Percentiles rank a stretch among this genome's conserved stretches.
Evolutionary conservation across 768 basidiomycete species (phyloP).

Genomic region (Tricholoma sp.): DNA sequence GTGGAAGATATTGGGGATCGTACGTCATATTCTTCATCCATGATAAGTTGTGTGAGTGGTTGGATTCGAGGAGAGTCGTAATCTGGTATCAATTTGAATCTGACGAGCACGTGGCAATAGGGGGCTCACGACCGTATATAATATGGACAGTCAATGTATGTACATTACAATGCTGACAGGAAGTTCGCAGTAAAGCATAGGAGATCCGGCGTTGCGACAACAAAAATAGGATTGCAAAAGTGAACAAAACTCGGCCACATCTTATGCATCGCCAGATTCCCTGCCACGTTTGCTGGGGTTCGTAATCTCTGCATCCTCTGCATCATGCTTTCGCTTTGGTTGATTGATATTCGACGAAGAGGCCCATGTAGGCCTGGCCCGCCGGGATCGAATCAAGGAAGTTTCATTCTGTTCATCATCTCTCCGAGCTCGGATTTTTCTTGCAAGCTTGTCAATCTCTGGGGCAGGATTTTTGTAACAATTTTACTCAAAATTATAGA

Average conservation of each 20-base stretch:
- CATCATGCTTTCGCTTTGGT: conserved; percentile 32
- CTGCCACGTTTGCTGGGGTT: conserved; percentile 21
- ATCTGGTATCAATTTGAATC: conserved; percentile 15
- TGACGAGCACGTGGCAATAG: conserved; percentile 12
- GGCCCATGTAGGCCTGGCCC: conserved; percentile 27
- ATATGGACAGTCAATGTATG: conserved; percentile 4
- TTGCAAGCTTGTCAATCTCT: conserved; percentile 35
- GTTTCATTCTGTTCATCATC: conserved; percentile 10
- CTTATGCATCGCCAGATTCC: conserved; percentile 10
- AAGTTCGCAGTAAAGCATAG: not conserved
- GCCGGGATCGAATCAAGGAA: conserved; percentile 21
- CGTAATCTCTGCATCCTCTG: conserved; percentile 20
- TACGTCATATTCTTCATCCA: conserved; percentile 99
- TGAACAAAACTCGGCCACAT: not conserved
- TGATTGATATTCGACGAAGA: conserved; percentile 18
- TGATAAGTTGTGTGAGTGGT: conserved; percentile 32
- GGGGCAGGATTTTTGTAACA: conserved; percentile 8
- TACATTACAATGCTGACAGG: conserved; percentile 1
- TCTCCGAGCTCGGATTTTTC: conserved; percentile 30
- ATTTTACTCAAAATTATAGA: conserved; percentile 1
- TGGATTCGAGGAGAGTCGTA: conserved; percentile 8
- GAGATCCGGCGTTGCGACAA: conserved; percentile 3
- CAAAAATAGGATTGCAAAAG: not conserved
- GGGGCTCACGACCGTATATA: not conserved
- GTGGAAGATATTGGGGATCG: conserved; percentile 11